Percentiles rank a stretch among this genome's conserved stretches.
These are phyloP conservation scores for Histomonas meleagridis DNA, from an alignment of 208 protist genomes.

Conservation along the genomic window DNA sequence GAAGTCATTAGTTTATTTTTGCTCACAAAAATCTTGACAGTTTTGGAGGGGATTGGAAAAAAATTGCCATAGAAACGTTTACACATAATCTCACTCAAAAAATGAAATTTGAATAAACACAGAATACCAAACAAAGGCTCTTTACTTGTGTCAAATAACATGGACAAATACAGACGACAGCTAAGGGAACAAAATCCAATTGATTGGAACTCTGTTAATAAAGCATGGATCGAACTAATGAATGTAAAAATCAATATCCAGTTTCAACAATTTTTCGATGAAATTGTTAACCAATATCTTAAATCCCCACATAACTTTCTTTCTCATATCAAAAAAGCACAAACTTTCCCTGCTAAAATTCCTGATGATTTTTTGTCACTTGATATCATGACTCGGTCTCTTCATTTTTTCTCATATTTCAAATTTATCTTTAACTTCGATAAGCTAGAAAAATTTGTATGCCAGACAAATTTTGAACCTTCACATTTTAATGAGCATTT, in stretches of 20 bases:
- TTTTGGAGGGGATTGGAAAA: too few species aligned
- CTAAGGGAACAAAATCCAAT: neutral
- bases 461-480: neutral
- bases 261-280: neutral
- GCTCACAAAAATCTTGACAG: too few species aligned
- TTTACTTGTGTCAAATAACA: too few species aligned
- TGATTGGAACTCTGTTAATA: neutral
- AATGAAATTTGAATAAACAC: too few species aligned
- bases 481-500: neutral
- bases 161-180: neutral
- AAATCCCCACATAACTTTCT: neutral
- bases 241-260: neutral
- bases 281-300: neutral
- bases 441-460: neutral
- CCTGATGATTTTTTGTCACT: neutral
- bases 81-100: too few species aligned
- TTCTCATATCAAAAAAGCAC: neutral
- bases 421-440: neutral
- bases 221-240: neutral
- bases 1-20: too few species aligned
- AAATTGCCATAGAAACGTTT: too few species aligned
- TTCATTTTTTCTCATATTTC: conserved; percentile 2
- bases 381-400: neutral
- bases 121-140: too few species aligned
- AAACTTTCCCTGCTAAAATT: neutral